A percentile compares a stretch with the other conserved stretches of the same genome.
Evolutionary conservation across 306 rosid species (phyloP).

Genomic region (Prunus campanulata): DNA sequence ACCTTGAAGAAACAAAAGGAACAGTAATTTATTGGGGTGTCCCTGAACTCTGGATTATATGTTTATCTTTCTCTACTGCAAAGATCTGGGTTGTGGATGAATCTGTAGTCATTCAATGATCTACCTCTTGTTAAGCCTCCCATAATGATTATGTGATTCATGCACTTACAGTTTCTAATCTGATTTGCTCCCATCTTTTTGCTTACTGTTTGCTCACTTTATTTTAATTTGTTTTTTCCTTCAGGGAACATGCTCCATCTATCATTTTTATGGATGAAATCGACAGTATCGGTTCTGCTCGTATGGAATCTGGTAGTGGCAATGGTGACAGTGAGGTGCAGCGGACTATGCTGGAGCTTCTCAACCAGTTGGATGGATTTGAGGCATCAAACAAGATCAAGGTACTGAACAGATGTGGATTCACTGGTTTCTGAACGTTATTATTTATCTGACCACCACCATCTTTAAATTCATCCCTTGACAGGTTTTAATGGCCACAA

Average conservation of each 20-base stretch:
- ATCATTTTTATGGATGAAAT: constrained; percentile 99
- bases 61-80: background rate
- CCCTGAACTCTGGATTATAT: background rate
- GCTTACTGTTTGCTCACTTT: background rate
- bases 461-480: constrained; percentile 15
- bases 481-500: constrained; percentile 98
- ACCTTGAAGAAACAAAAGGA: background rate
- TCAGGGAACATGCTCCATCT: constrained; percentile 99
- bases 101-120: background rate
- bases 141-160: background rate
- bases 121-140: background rate
- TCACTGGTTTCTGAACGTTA: background rate
- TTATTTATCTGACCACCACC: background rate
- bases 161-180: background rate
- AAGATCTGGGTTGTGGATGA: background rate
- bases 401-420: constrained; percentile 37
- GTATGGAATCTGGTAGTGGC: constrained; percentile 99
- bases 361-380: constrained; percentile 98
- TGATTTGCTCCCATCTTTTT: background rate
- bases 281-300: constrained; percentile 98
- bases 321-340: constrained; percentile 99
- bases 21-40: background rate
- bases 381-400: constrained; percentile 99
- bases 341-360: constrained; percentile 98
- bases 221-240: constrained; percentile 16